phyloP scores from a whole-genome alignment of 306 rosid species.

The Dalbergia oliveri region DNA sequence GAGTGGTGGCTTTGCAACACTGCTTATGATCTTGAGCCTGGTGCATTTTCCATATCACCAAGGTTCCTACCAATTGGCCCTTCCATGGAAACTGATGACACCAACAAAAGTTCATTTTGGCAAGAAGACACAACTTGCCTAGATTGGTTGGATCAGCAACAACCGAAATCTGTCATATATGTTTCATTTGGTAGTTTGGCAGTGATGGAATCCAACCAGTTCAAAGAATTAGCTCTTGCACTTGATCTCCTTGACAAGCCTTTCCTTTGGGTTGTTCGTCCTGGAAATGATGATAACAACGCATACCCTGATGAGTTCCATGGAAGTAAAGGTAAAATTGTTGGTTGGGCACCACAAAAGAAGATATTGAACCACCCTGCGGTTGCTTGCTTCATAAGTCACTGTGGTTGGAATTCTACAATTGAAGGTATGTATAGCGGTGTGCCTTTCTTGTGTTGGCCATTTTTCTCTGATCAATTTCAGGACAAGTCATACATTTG shows the following conservation, averaged over 20 bases:
- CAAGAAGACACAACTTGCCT: slow-evolving; percentile 51
- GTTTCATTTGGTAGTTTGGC: slow-evolving; percentile 52
- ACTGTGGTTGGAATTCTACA: slow-evolving; percentile 68
- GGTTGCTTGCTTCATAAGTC: slow-evolving; percentile 59
- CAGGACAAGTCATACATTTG: slow-evolving; percentile 40
- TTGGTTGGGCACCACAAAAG: slow-evolving; percentile 54
- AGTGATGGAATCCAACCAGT: slow-evolving; percentile 38
- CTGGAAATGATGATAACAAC: neutral
- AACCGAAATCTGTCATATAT: slow-evolving; percentile 44
- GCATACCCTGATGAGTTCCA: slow-evolving; percentile 44
- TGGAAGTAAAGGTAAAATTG: slow-evolving; percentile 45
- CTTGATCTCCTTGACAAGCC: slow-evolving; percentile 45
- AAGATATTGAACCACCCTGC: slow-evolving; percentile 57
- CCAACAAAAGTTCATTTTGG: slow-evolving; percentile 38
- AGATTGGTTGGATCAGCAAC: slow-evolving; percentile 51
- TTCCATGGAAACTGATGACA: slow-evolving; percentile 15
- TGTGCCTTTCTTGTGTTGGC: slow-evolving; percentile 53
- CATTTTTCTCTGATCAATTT: slow-evolving; percentile 46
- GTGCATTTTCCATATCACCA: slow-evolving; percentile 35
- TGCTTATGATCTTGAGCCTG: slow-evolving; percentile 43
- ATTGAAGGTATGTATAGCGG: slow-evolving; percentile 46
- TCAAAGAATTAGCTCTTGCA: slow-evolving; percentile 49
- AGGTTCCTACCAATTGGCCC: slow-evolving; percentile 54
- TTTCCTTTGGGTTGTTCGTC: slow-evolving; percentile 63
- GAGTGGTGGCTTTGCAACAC: slow-evolving; percentile 55